phyloP scores from a whole-genome alignment of 2,329 filamentous ascomycete genomes.

The Leptoxyphium fumago region DNA sequence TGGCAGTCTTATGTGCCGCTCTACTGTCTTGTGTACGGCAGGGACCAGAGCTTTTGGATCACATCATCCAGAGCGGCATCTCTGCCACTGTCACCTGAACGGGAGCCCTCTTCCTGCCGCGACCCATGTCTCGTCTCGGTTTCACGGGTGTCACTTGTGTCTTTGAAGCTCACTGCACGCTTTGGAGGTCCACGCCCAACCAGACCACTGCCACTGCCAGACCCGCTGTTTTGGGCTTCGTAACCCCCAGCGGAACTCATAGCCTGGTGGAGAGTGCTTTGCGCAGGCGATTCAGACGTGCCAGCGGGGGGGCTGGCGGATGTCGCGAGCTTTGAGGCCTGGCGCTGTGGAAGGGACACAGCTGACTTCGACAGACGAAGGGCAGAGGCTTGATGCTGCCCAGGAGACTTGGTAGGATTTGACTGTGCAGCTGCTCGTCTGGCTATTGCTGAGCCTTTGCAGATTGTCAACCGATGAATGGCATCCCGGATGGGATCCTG shows the following conservation, averaged over 20 bases:
- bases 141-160: neutral
- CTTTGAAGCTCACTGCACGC: neutral
- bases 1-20: no score
- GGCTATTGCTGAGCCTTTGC: constrained; percentile 6
- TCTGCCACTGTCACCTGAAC: neutral
- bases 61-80: neutral
- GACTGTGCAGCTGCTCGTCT: neutral
- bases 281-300: neutral
- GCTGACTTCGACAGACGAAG: neutral
- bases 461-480: constrained; percentile 11
- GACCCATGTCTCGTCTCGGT: neutral
- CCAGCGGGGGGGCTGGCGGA: neutral
- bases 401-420: neutral
- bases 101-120: neutral
- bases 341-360: neutral
- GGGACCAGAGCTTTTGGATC: neutral
- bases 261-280: neutral
- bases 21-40: neutral
- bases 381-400: neutral
- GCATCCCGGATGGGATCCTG: constrained; percentile 19
- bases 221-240: neutral
- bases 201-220: neutral
- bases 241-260: neutral
- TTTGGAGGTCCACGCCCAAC: neutral
- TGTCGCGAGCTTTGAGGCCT: neutral